phyloP scores from a whole-genome alignment of 495 filamentous ascomycete genomes.

The Friedmanniomyces endolithicus region DNA sequence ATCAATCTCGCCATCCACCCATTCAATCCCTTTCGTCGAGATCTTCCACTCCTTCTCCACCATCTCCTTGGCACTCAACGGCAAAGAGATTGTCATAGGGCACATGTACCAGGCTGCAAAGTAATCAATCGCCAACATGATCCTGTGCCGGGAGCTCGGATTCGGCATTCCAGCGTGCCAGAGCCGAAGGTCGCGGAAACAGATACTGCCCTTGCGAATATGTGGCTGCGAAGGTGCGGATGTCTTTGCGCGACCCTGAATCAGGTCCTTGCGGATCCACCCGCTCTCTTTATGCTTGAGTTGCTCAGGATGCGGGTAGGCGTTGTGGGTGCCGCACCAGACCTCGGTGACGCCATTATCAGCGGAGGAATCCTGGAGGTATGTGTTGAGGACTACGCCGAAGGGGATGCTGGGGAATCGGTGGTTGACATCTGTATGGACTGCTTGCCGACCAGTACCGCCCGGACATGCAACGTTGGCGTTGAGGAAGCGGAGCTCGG shows the following conservation, averaged over 20 bases:
- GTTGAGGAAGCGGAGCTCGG: slow-evolving; percentile 25
- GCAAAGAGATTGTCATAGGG: slow-evolving; percentile 9
- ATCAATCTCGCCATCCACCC: slow-evolving; percentile 12
- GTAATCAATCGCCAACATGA: slow-evolving; percentile 46
- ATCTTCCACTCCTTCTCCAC: slow-evolving; percentile 12
- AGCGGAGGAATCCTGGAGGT: slow-evolving; percentile 39
- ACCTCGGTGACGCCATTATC: slow-evolving; percentile 47
- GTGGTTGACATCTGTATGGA: slow-evolving; percentile 46
- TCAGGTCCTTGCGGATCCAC: slow-evolving; percentile 32
- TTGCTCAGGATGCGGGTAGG: slow-evolving; percentile 30
- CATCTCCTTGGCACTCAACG: not conserved
- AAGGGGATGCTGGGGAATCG: slow-evolving; percentile 41
- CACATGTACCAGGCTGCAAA: slow-evolving; percentile 13
- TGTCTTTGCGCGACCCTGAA: slow-evolving; percentile 30
- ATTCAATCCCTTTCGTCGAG: slow-evolving; percentile 9
- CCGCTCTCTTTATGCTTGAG: slow-evolving; percentile 40
- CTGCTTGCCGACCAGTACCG: slow-evolving; percentile 23
- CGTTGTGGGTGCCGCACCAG: slow-evolving; percentile 46
- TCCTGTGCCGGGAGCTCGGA: slow-evolving; percentile 33
- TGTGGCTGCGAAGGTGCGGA: slow-evolving; percentile 37
- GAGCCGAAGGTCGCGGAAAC: slow-evolving; percentile 44
- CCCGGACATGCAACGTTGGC: slow-evolving; percentile 27
- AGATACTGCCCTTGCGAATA: slow-evolving; percentile 39
- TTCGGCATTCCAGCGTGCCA: slow-evolving; percentile 54
- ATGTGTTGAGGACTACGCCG: slow-evolving; percentile 42